These are phyloP conservation scores for Aspergillus phoenicis DNA, from an alignment of 2,329 filamentous ascomycete genomes.

Conservation along the genomic window DNA sequence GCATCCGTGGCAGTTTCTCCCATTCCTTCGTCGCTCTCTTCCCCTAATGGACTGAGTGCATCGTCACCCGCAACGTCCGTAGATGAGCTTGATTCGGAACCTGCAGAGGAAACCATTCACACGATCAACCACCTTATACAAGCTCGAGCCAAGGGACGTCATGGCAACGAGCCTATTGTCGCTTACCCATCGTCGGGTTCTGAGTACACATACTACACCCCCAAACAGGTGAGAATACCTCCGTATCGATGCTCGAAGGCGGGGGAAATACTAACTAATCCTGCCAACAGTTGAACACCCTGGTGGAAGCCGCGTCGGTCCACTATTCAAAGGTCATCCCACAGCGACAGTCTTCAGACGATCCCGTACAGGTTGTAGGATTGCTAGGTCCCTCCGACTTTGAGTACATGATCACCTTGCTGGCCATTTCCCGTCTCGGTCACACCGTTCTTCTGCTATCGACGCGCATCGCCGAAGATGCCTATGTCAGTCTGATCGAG, in stretches of 20 bases:
- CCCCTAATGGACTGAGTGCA: neutral
- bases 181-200: slow-evolving; percentile 20
- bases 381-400: slow-evolving; percentile 29
- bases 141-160: slow-evolving; percentile 12
- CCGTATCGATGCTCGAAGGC: fast-evolving
- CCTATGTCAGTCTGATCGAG: slow-evolving; percentile 25
- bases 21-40: neutral
- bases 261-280: neutral
- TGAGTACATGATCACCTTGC: slow-evolving; percentile 27
- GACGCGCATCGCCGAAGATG: slow-evolving; percentile 27
- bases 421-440: slow-evolving; percentile 25
- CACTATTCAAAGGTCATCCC: slow-evolving; percentile 22
- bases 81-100: neutral
- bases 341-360: slow-evolving; percentile 21
- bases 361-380: slow-evolving; percentile 27
- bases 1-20: slow-evolving; percentile 7
- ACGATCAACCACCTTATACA: slow-evolving; percentile 20
- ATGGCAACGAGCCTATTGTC: slow-evolving; percentile 19
- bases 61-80: slow-evolving; percentile 14
- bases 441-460: slow-evolving; percentile 30
- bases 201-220: slow-evolving; percentile 23
- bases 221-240: slow-evolving; percentile 14
- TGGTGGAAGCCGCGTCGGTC: slow-evolving; percentile 23
- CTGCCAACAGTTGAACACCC: slow-evolving; percentile 17
- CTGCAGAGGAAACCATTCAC: slow-evolving; percentile 14